Evolutionary conservation across 371 early-diverging fungal genomes (phyloP).

Genomic region (Saksenaea oblongispora): DNA sequence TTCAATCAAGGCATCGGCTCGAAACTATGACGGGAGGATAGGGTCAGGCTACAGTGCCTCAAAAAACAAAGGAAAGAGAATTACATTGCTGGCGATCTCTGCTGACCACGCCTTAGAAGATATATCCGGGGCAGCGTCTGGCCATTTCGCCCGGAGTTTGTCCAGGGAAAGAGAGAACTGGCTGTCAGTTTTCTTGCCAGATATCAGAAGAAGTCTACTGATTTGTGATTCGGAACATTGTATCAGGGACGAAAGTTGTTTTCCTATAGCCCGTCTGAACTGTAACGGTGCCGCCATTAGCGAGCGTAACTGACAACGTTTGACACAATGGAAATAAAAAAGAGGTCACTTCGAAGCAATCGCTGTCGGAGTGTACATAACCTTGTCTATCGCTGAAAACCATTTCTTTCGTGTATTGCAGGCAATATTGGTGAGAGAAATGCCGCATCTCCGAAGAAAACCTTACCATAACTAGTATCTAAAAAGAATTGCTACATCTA

Average conservation of each 20-base stretch:
- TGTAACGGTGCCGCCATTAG: conserved; percentile 21
- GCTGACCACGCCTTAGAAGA: conserved; percentile 54
- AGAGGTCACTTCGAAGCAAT: no score
- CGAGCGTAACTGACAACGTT: background rate
- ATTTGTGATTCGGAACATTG: conserved; percentile 16
- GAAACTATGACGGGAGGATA: conserved; percentile 17
- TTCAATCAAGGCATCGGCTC: conserved; percentile 38
- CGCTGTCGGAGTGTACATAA: background rate
- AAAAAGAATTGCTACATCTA: no score
- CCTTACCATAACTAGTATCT: no score
- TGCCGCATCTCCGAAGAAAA: no score
- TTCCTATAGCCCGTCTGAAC: conserved; percentile 51
- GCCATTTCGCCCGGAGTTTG: conserved; percentile 15
- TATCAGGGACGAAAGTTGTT: conserved; percentile 27
- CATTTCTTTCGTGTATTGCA: no score
- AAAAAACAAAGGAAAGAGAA: background rate
- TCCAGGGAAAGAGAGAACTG: conserved; percentile 36
- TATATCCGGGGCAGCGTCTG: background rate
- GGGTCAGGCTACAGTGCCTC: background rate
- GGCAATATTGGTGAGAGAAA: no score
- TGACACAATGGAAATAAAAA: no score
- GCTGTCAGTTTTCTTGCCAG: conserved; percentile 21
- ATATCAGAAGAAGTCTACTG: conserved; percentile 14
- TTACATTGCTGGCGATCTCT: conserved; percentile 55
- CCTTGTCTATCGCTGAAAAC: no score